Evolutionary conservation across 371 early-diverging fungal genomes (phyloP).

Genomic region (Parasitella parasitica): DNA sequence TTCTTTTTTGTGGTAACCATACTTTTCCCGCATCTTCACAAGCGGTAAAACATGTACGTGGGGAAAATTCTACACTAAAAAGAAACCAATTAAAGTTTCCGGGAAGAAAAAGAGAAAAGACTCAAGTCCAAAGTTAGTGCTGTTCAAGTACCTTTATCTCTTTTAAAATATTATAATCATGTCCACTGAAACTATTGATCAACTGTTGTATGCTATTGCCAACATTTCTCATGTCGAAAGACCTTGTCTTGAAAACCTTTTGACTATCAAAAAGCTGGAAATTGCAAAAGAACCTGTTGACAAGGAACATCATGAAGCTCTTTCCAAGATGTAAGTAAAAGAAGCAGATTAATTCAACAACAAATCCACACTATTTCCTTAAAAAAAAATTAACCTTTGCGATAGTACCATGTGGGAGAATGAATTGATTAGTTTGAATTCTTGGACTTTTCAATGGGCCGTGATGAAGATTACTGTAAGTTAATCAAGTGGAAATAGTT

Average conservation of each 20-base stretch:
- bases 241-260: conserved; percentile 29
- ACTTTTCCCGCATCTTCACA: too few species aligned
- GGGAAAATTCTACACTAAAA: too few species aligned
- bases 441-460: conserved; percentile 44
- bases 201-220: conserved; percentile 40
- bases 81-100: not conserved
- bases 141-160: not conserved
- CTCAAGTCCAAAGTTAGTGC: not conserved
- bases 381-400: too few species aligned
- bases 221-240: conserved; percentile 40
- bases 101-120: not conserved
- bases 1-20: too few species aligned
- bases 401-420: conserved; percentile 36
- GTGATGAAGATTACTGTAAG: conserved; percentile 39
- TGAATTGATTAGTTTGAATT: conserved; percentile 27
- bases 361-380: too few species aligned
- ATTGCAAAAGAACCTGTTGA: conserved; percentile 35
- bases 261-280: conserved; percentile 28
- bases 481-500: too few species aligned
- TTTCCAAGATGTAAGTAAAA: conserved; percentile 44
- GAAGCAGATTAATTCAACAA: too few species aligned
- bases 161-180: not conserved
- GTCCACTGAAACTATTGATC: conserved; percentile 22
- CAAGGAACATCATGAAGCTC: conserved; percentile 29
- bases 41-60: too few species aligned